Conservation (phyloP, 345 rosid genomes). For the Linum tenue region DNA sequence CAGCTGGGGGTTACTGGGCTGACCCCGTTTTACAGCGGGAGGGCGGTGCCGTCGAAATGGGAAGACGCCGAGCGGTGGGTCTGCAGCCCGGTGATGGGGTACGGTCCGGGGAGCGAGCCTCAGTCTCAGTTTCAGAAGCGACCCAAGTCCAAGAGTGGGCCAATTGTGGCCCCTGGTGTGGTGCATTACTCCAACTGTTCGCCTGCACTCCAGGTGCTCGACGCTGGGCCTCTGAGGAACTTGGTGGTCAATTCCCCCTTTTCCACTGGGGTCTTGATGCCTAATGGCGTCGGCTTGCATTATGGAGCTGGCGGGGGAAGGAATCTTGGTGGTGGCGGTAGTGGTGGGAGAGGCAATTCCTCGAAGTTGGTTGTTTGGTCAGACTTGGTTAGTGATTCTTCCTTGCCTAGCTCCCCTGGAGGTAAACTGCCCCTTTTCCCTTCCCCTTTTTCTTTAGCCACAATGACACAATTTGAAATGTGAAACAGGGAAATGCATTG, state of each 20-base stretch:
- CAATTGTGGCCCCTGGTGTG: too few species aligned
- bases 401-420: too few species aligned
- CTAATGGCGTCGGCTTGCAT: slow-evolving; percentile 44
- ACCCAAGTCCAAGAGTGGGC: too few species aligned
- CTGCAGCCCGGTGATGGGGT: slow-evolving; percentile 60
- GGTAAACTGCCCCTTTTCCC: too few species aligned
- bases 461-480: too few species aligned
- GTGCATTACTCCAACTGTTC: too few species aligned
- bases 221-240: slow-evolving; percentile 31
- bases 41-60: slow-evolving; percentile 75
- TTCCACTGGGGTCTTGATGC: slow-evolving; percentile 33
- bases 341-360: slow-evolving; percentile 17
- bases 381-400: too few species aligned
- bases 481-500: too few species aligned
- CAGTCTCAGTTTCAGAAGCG: too few species aligned
- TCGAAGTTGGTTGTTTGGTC: slow-evolving; percentile 17
- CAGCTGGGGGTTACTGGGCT: slow-evolving; percentile 43
- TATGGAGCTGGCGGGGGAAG: neutral
- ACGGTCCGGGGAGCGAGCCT: slow-evolving; percentile 23
- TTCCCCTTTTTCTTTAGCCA: neutral
- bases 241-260: slow-evolving; percentile 30
- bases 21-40: too few species aligned
- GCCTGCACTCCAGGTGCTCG: too few species aligned
- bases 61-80: slow-evolving; percentile 97
- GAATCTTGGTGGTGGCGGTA: too few species aligned